Evolutionary conservation across 768 basidiomycete genomes (phyloP).

Genomic region (Rhizopogon roseolus): DNA sequence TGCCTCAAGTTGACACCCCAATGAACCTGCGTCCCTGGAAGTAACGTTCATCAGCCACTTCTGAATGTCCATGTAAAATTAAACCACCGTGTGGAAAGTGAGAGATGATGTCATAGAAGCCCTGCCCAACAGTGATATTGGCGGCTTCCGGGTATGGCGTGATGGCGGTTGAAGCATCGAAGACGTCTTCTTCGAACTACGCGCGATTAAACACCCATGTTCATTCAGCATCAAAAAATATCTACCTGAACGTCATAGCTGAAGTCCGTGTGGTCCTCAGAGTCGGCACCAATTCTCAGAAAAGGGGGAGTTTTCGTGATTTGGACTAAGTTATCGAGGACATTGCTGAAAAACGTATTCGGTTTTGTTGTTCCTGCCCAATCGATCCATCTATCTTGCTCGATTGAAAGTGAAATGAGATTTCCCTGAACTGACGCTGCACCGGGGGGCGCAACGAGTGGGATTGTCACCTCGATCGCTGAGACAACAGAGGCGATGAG

Average conservation of each 20-base stretch:
- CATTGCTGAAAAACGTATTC: slow-evolving; percentile 59
- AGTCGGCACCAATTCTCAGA: slow-evolving; percentile 57
- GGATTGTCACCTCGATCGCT: slow-evolving; percentile 32
- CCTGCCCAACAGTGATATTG: slow-evolving; percentile 53
- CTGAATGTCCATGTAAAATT: neutral
- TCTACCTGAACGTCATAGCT: slow-evolving; percentile 41
- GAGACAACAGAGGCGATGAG: slow-evolving; percentile 2
- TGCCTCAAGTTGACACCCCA: slow-evolving; percentile 68
- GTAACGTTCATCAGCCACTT: neutral
- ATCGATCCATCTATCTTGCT: slow-evolving; percentile 67
- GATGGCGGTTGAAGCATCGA: slow-evolving; percentile 42
- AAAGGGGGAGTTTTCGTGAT: slow-evolving; percentile 50
- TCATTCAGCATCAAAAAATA: neutral
- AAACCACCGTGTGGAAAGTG: slow-evolving; percentile 45
- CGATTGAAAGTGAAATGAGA: slow-evolving; percentile 61
- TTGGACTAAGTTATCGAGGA: slow-evolving; percentile 48
- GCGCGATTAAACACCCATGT: neutral
- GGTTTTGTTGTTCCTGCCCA: slow-evolving; percentile 50
- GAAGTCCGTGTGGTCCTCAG: slow-evolving; percentile 56
- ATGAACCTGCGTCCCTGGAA: slow-evolving; percentile 51
- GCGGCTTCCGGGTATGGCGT: slow-evolving; percentile 67
- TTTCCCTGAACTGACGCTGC: slow-evolving; percentile 38
- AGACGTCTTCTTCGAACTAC: slow-evolving; percentile 43
- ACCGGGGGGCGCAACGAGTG: slow-evolving; percentile 29
- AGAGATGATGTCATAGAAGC: slow-evolving; percentile 47